Evolutionary conservation across 768 basidiomycete genomes (phyloP).

Genomic region (Podaxis sp.): DNA sequence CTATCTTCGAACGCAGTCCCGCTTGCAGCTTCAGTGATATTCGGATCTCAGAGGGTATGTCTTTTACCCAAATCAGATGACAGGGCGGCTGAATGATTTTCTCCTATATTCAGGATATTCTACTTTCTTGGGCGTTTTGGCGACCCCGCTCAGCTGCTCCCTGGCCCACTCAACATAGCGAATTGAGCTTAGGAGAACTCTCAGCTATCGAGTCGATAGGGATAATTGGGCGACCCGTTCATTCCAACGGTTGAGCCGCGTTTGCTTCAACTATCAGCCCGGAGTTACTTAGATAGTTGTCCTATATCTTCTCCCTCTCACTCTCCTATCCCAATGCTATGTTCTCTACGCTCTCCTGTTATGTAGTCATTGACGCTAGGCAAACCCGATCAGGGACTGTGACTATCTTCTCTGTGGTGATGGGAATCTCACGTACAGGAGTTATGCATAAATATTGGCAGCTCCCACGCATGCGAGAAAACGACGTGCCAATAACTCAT

Average conservation of each 20-base stretch:
- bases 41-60: constrained; percentile 11
- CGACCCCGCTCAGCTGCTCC: neutral
- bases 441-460: no score
- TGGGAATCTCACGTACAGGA: no score
- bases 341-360: no score
- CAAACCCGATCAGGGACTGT: no score
- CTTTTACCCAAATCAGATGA: neutral
- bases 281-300: neutral
- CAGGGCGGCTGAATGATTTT: neutral
- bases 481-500: no score
- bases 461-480: no score
- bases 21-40: constrained; percentile 2
- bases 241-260: neutral
- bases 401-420: no score
- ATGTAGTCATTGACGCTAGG: no score
- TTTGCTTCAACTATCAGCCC: neutral
- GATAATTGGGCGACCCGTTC: neutral
- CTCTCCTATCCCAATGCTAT: no score
- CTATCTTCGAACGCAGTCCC: neutral
- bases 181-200: neutral
- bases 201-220: neutral
- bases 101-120: constrained; percentile 5
- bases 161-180: neutral
- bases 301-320: no score
- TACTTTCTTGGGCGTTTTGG: constrained; percentile 9